Percentiles rank a stretch among this genome's conserved stretches.
phyloP scores from a whole-genome alignment of 768 basidiomycete species.

The Tremella mesenterica region DNA sequence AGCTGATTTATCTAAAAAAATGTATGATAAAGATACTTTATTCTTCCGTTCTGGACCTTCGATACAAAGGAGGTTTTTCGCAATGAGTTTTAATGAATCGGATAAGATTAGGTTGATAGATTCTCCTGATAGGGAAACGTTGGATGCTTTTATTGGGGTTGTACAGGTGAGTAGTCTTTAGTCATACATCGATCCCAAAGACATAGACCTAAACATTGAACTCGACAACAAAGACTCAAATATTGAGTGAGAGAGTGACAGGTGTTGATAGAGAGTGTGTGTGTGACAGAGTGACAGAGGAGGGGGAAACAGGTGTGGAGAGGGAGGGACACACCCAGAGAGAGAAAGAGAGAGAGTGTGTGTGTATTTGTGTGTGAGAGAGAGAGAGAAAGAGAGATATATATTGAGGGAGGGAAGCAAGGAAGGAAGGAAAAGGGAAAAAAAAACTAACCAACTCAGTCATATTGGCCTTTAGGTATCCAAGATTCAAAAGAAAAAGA shows the following conservation, averaged over 20 bases:
- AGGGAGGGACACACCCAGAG: too few species aligned
- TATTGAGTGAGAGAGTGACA: too few species aligned
- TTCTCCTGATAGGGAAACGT: constrained; percentile 19
- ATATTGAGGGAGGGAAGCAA: too few species aligned
- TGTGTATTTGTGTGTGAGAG: too few species aligned
- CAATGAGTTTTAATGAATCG: constrained; percentile 35
- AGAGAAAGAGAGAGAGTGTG: too few species aligned
- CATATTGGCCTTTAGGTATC: constrained; percentile 27
- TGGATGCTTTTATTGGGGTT: constrained; percentile 25
- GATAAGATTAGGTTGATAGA: constrained; percentile 41
- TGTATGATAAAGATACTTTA: constrained; percentile 37
- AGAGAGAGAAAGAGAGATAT: too few species aligned
- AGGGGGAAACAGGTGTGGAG: too few species aligned
- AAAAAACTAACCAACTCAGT: too few species aligned
- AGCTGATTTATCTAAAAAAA: constrained; percentile 35
- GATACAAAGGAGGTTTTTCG: constrained; percentile 30
- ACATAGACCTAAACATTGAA: not conserved
- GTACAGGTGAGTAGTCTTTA: constrained; percentile 20
- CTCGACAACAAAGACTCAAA: too few species aligned
- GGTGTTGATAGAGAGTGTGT: not conserved
- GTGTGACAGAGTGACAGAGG: not conserved
- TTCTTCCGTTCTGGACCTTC: constrained; percentile 28
- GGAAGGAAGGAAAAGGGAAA: not conserved
- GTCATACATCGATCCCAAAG: too few species aligned
- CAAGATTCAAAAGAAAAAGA: constrained; percentile 28